A percentile compares a stretch with the other conserved stretches of the same genome.
Conservation (phyloP, 2,329 filamentous ascomycete species). For the Tolypocladium guangdongense region DNA sequence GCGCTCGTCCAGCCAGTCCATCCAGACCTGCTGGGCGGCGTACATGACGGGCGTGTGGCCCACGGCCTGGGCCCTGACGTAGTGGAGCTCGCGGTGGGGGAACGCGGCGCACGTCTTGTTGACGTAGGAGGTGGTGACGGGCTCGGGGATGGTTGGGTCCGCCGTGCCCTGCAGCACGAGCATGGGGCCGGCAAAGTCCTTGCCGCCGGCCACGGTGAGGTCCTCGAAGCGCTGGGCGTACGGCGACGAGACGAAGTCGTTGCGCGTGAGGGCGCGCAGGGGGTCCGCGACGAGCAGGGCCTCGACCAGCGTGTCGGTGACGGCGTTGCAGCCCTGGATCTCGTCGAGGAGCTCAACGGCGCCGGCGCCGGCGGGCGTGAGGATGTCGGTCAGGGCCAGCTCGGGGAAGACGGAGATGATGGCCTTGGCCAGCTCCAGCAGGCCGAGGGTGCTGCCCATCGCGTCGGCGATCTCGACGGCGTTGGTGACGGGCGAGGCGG, state of each 20-base stretch:
- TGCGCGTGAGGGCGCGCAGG: neutral
- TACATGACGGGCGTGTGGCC: conserved; percentile 8
- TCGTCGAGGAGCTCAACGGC: conserved; percentile 6
- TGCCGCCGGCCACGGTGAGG: conserved; percentile 16
- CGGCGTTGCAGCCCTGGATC: conserved; percentile 7
- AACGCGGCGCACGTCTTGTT: conserved; percentile 9
- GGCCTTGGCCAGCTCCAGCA: conserved; percentile 5
- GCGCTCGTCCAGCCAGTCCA: conserved; percentile 12
- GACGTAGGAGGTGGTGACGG: conserved; percentile 7
- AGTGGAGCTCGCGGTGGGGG: conserved; percentile 6
- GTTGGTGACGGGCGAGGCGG: conserved; percentile 17
- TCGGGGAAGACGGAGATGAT: conserved; percentile 7
- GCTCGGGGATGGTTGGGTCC: conserved; percentile 9
- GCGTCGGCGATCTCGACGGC: conserved; percentile 7
- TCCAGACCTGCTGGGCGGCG: conserved; percentile 12
- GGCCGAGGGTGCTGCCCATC: neutral
- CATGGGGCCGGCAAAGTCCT: conserved; percentile 22
- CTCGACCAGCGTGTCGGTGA: conserved; percentile 1
- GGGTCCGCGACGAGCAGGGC: conserved; percentile 1
- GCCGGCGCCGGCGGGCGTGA: conserved; percentile 4
- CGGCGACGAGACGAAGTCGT: conserved; percentile 9
- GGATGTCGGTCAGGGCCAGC: conserved; percentile 6
- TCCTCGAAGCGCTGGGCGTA: conserved; percentile 12
- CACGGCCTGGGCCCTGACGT: conserved; percentile 9
- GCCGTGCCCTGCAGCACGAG: conserved; percentile 23